Evolutionary conservation across 1,139 yeast species (phyloP).

Genomic region (Debaryomyces robertsiae): DNA sequence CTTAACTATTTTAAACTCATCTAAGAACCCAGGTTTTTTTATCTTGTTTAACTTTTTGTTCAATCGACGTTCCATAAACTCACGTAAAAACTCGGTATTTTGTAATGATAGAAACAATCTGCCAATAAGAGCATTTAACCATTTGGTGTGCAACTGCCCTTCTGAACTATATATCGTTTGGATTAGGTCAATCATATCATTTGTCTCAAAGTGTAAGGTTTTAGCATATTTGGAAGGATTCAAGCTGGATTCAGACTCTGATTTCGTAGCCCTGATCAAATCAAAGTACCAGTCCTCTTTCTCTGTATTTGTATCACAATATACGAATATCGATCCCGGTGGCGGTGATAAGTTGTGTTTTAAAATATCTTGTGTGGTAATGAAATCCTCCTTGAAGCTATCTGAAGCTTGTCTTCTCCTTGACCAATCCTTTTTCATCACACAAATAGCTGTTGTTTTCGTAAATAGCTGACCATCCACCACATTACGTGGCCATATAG

Average conservation of each 20-base stretch:
- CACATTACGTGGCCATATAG: slow-evolving; percentile 82
- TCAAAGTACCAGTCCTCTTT: slow-evolving; percentile 95
- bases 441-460: slow-evolving; percentile 75
- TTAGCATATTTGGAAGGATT: slow-evolving; percentile 58
- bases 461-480: slow-evolving; percentile 79
- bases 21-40: slow-evolving; percentile 84
- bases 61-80: slow-evolving; percentile 58
- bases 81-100: slow-evolving; percentile 65
- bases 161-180: slow-evolving; percentile 79
- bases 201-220: slow-evolving; percentile 70
- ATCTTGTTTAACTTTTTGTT: slow-evolving; percentile 75
- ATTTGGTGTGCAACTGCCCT: slow-evolving; percentile 79
- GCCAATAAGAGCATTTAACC: slow-evolving; percentile 89
- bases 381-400: slow-evolving; percentile 21
- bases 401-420: slow-evolving; percentile 32
- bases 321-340: slow-evolving; percentile 65
- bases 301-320: slow-evolving; percentile 73
- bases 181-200: slow-evolving; percentile 71
- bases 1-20: slow-evolving; percentile 72
- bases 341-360: slow-evolving; percentile 40
- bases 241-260: slow-evolving; percentile 20
- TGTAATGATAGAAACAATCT: slow-evolving; percentile 77
- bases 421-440: slow-evolving; percentile 48
- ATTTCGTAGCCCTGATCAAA: slow-evolving; percentile 71
- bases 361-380: slow-evolving; percentile 26